Evolutionary conservation across 2,329 filamentous ascomycete species (phyloP), one percentile per base, ranked within the genome.

Genomic region (Penicillium olsonii): DNA sequence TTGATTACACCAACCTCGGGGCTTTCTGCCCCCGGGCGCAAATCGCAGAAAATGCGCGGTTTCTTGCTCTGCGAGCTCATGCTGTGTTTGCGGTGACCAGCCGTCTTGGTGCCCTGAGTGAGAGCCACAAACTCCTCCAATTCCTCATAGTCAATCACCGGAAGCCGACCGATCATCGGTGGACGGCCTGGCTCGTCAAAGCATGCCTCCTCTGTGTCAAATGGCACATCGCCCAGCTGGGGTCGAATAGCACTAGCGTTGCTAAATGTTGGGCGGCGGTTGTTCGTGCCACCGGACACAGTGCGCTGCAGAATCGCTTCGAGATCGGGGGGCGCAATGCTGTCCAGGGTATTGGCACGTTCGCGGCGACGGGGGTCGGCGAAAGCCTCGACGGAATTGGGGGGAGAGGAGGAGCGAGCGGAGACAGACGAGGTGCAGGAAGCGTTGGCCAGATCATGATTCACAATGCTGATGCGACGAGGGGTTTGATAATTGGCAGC

Each of bases 361-460:
- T 92, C 89, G 51, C 92, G 87, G 51, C 90, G 88, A 42, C 90
- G 87, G 47, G 90, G 89, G 64, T 94, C 89, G 15, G 94, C 94
- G 71, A 99, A 99, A 4, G 94, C 94, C 70, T 97, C 95, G 43
- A 99, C 91, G 0, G 94, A 99, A 70, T 96, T 99, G 7, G 94
- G 94, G 10, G 92, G 92, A 5, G 94, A 97, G 2, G 83, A 76
- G 1, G 89, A 90, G 47, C 90, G 82, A 40, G 82, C 83, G 18
- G 80, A 80, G 3, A 70, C 67, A 4, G 79, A 81, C 15, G 76
- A 78, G 17, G 70, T 70, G 49, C 76, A 68, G 31, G 78, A 80
- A 42, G 71, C 60, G 44, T 60, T 69, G 51, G 56, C 65, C 35
- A 65, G 62, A 42, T 76, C 74, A 50, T 68, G 71, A 48, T 69